Percentiles rank a stretch among this genome's conserved stretches.
Evolutionary conservation across 1,139 yeast genomes (phyloP).

Genomic region (Taiozyma sp.): DNA sequence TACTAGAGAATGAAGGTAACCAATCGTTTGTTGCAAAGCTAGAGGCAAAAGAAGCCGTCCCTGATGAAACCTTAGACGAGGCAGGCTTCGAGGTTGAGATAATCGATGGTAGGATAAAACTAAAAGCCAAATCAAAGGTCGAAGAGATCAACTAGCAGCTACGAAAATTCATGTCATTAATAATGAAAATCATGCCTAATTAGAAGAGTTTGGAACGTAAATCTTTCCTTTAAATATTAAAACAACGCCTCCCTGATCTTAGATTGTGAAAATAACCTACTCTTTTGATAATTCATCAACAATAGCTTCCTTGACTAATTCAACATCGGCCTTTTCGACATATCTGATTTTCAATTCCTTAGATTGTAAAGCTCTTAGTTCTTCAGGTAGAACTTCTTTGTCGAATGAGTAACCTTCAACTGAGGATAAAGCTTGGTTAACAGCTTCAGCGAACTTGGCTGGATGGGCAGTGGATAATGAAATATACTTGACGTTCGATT

Average conservation of each 20-base stretch:
- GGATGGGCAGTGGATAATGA: slow-evolving; percentile 97
- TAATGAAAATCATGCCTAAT: not conserved
- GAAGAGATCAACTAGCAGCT: slow-evolving; percentile 1
- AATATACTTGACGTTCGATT: slow-evolving; percentile 46
- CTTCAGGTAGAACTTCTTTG: slow-evolving; percentile 82
- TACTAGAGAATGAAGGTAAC: slow-evolving; percentile 58
- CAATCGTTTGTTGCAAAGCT: slow-evolving; percentile 67
- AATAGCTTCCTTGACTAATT: slow-evolving; percentile 67
- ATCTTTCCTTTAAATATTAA: not conserved
- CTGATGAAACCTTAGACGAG: slow-evolving; percentile 43
- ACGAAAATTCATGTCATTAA: not conserved
- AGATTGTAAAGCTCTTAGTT: slow-evolving; percentile 63
- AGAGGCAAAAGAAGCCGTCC: slow-evolving; percentile 50
- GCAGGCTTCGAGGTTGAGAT: slow-evolving; percentile 59
- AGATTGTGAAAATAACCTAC: slow-evolving; percentile 20
- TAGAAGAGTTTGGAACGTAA: not conserved
- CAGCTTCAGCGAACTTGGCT: slow-evolving; percentile 96
- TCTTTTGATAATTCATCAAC: slow-evolving; percentile 60
- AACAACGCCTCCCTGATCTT: not conserved
- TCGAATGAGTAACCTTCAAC: slow-evolving; percentile 78
- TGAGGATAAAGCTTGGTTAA: slow-evolving; percentile 65
- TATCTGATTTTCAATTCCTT: slow-evolving; percentile 73
- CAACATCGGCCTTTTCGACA: slow-evolving; percentile 69
- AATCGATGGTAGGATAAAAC: slow-evolving; percentile 45
- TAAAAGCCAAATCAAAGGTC: slow-evolving; percentile 21